Evolutionary conservation across 73 alveolate genomes (phyloP).

Genomic region (Tetrahymena malaccensis): DNA sequence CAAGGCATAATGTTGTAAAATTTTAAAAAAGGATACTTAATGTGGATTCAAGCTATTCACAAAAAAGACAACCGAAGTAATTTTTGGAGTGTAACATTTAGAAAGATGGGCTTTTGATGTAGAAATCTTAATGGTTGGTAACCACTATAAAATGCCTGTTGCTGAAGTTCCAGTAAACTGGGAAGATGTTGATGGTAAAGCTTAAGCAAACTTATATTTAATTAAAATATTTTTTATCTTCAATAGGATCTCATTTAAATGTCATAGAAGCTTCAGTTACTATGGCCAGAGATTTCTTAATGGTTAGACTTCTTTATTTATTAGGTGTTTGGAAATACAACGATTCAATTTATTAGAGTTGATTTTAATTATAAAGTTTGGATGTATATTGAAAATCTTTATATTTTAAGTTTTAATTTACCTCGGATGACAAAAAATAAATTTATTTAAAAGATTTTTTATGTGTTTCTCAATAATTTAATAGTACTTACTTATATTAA

Average conservation of each 20-base stretch:
- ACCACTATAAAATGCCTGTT: constrained; percentile 57
- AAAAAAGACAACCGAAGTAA: constrained; percentile 61
- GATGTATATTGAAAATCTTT: not conserved
- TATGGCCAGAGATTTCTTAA: constrained; percentile 80
- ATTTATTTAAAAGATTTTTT: too few species aligned
- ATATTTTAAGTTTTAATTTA: too few species aligned
- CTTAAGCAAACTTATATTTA: not conserved
- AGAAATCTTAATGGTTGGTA: constrained; percentile 68
- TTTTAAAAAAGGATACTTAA: constrained; percentile 63
- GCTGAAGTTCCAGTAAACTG: constrained; percentile 82
- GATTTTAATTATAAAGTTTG: not conserved
- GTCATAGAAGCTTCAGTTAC: constrained; percentile 69
- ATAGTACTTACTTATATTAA: too few species aligned
- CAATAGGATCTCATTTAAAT: constrained; percentile 67
- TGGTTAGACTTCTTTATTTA: constrained; percentile 47
- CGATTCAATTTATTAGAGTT: constrained; percentile 8
- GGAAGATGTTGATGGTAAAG: constrained; percentile 67
- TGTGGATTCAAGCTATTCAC: constrained; percentile 91
- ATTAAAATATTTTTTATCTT: too few species aligned
- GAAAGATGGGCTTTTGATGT: constrained; percentile 96
- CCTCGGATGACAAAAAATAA: not conserved
- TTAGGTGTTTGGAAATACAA: constrained; percentile 33
- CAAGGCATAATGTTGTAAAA: not conserved
- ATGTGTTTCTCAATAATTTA: too few species aligned
- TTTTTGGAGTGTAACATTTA: constrained; percentile 71